Evolutionary conservation across 345 rosid genomes (phyloP), one percentile per base, ranked within the genome.

Genomic region (Murraya paniculata): DNA sequence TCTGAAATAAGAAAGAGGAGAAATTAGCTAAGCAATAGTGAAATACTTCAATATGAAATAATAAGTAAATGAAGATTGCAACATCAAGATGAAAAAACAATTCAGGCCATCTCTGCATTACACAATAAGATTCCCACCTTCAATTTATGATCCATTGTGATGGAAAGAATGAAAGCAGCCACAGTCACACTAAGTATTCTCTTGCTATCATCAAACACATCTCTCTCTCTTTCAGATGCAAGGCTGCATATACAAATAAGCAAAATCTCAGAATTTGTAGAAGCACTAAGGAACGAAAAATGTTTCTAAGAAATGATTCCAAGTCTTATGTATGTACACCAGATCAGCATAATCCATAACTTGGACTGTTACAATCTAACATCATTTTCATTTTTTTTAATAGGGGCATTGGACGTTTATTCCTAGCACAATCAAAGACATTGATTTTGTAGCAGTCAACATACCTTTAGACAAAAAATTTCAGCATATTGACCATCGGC

Each of bases 101-200:
- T 27, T 45, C 62, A 64, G 31, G 33, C 75, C 62, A 78, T 33
- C 58, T 72, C n/a, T 64, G 68, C 60, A 77, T 45, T 74, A 66
- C 65, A 64, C 10, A 72, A 58, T 6, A 79, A 82, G 57, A 65
- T 58, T 64, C 74, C 33, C 80, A 96, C 99, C 98, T 88, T 82
- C 64, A 88, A 71, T 71, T 84, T 86, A 82, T 39, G 78, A 81
- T 89, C 85, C 59, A 89, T 86, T 69, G 80, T 82, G 79, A 90
- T 71, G 56, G 97, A 90, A 79, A 96, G 86, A 76, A 84, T 85
- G 79, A 94, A 92, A 69, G 97, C 93, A 85, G 91, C 97, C 73
- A 91, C 87, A 78, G 89, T 80, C 75, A 85, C 86, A 80, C 77
- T 79, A 50, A 84, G 82, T 71, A 92, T 58, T 39, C 84, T 83